A percentile compares a stretch with the other conserved stretches of the same genome.
phyloP scores from a whole-genome alignment of 371 early-diverging fungal species.

The Conidiobolus incongruus region DNA sequence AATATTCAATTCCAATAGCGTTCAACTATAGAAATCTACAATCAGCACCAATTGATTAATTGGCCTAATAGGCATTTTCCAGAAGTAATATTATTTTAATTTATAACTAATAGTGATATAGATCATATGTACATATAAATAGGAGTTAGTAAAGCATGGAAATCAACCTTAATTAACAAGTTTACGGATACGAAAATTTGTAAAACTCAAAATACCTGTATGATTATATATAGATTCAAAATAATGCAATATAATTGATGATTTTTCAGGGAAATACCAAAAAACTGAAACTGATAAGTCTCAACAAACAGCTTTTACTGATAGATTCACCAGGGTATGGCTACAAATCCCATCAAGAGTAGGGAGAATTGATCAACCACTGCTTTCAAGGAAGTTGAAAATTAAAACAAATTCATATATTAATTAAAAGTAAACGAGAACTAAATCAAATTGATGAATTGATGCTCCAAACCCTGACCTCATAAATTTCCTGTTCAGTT shows the following conservation, averaged over 20 bases:
- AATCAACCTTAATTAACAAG: slow-evolving; percentile 1
- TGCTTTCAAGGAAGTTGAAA: not conserved
- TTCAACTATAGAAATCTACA: too few relatives aligned
- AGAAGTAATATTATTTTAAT: too few relatives aligned
- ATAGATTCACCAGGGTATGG: slow-evolving; percentile 75
- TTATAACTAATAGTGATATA: too few relatives aligned
- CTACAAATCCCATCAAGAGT: slow-evolving; percentile 37
- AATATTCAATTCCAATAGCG: too few relatives aligned
- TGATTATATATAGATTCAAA: not conserved
- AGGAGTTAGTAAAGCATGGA: slow-evolving; percentile 1
- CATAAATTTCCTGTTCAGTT: not conserved
- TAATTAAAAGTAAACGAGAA: slow-evolving; percentile 1
- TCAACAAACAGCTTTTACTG: slow-evolving; percentile 24
- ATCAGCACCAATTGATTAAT: too few relatives aligned
- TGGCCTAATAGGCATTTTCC: too few relatives aligned
- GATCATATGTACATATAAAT: not conserved
- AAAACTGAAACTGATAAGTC: slow-evolving; percentile 38
- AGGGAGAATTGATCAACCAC: slow-evolving; percentile 18
- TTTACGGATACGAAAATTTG: not conserved
- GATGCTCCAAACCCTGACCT: not conserved
- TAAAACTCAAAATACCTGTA: slow-evolving; percentile 3
- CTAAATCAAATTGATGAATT: not conserved
- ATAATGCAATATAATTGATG: not conserved
- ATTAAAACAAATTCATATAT: not conserved
- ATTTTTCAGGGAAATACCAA: slow-evolving; percentile 35